These are phyloP conservation scores for Plantago lanceolata DNA, from an alignment of 305 asterid species.

Conservation along the genomic window DNA sequence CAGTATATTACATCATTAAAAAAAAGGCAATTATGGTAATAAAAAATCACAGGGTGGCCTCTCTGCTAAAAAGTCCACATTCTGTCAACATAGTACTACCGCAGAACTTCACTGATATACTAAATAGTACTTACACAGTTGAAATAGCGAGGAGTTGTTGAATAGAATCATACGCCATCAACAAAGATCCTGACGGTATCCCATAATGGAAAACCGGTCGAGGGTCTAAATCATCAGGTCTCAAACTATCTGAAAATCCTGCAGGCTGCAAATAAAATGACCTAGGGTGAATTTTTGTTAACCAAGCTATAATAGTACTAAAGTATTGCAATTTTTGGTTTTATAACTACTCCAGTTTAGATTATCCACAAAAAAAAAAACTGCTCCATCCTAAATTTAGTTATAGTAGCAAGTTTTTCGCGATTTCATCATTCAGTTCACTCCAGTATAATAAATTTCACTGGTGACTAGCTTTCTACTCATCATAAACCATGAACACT, in stretches of 20 bases:
- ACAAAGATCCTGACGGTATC: constrained; percentile 61
- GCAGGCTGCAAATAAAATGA: constrained; percentile 54
- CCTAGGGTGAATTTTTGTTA: constrained; percentile 7
- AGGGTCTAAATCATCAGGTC: constrained; percentile 60
- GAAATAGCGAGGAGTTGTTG: constrained; percentile 77
- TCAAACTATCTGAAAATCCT: constrained; percentile 54
- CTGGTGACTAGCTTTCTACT: neutral
- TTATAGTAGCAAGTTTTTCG: neutral
- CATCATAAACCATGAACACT: neutral
- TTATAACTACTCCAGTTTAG: neutral
- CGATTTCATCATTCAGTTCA: neutral
- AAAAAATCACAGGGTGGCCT: neutral
- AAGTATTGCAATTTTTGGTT: neutral
- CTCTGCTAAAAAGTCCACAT: neutral
- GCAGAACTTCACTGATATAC: neutral
- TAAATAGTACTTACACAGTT: constrained; percentile 47
- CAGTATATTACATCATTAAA: constrained; percentile 8
- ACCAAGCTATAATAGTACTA: neutral
- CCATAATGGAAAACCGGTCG: constrained; percentile 78
- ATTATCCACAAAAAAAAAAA: neutral
- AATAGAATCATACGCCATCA: constrained; percentile 50
- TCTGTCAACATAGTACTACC: neutral
- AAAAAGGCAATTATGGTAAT: neutral
- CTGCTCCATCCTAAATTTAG: neutral
- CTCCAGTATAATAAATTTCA: neutral